phyloP scores from a whole-genome alignment of 2,329 filamentous ascomycete genomes.

The Apiospora pterosperma region DNA sequence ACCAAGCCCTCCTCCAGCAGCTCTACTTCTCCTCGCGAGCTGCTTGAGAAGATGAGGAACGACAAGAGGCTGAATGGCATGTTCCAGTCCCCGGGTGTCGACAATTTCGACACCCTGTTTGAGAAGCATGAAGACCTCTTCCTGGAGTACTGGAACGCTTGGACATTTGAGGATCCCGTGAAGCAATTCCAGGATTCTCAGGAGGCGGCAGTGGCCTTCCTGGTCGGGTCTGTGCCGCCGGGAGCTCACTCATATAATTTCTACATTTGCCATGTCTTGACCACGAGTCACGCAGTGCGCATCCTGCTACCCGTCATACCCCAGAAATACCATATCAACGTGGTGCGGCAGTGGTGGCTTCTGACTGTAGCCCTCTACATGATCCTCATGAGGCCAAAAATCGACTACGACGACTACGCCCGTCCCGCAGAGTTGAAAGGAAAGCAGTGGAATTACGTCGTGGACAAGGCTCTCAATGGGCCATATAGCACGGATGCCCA shows the following conservation, averaged over 20 bases:
- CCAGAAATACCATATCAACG: constrained; percentile 63
- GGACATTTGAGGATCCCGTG: constrained; percentile 68
- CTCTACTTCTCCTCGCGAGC: constrained; percentile 62
- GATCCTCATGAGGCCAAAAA: constrained; percentile 66
- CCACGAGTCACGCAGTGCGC: constrained; percentile 83
- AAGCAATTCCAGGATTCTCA: constrained; percentile 73
- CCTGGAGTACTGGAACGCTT: constrained; percentile 88
- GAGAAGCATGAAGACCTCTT: constrained; percentile 65
- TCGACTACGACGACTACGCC: constrained; percentile 65
- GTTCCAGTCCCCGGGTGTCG: constrained; percentile 53
- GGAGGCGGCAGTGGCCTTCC: constrained; percentile 56
- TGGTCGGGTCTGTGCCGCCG: constrained; percentile 57
- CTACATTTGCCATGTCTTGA: constrained; percentile 77
- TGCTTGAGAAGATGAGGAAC: constrained; percentile 64
- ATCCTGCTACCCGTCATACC: constrained; percentile 78
- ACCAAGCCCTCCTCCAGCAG: constrained; percentile 59
- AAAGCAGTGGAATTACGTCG: constrained; percentile 74
- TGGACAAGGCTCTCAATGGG: constrained; percentile 66
- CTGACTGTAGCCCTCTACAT: constrained; percentile 77
- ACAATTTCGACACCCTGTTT: constrained; percentile 68
- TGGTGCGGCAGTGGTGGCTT: constrained; percentile 89
- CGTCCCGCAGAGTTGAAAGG: constrained; percentile 55
- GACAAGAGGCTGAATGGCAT: constrained; percentile 70
- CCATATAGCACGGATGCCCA: constrained; percentile 70
- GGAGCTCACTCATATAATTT: constrained; percentile 72